Evolutionary conservation across 2,329 filamentous ascomycete species (phyloP).

Genomic region (Septoria linicola): DNA sequence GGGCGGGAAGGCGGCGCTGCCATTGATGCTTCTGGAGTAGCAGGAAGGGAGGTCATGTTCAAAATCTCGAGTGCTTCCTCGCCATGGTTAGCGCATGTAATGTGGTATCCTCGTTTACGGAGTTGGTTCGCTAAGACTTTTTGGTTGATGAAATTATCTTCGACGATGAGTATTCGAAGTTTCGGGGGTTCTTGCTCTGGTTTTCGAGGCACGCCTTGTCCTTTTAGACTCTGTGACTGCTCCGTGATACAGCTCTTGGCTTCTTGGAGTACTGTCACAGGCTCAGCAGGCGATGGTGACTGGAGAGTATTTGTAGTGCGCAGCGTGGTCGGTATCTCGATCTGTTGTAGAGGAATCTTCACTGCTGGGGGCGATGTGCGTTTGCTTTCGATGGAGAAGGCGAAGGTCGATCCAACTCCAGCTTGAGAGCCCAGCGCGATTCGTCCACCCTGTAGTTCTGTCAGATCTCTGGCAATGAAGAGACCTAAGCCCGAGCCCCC

Average conservation of each 20-base stretch:
- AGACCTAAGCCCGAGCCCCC: conserved; percentile 68
- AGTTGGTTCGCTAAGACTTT: conserved; percentile 32
- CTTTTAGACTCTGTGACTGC: not conserved
- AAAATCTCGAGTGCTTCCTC: conserved; percentile 32
- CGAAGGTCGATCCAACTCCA: conserved; percentile 63
- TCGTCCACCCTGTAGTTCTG: conserved; percentile 67
- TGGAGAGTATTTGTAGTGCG: too few species aligned
- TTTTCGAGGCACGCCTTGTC: conserved; percentile 2
- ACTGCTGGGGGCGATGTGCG: conserved; percentile 11
- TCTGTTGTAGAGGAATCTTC: not conserved
- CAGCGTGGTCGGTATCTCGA: too few species aligned
- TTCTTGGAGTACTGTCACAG: not conserved
- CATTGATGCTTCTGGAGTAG: not conserved
- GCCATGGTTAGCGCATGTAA: conserved; percentile 30
- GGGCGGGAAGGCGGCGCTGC: not conserved
- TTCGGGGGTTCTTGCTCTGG: not conserved
- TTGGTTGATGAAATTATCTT: conserved; percentile 36
- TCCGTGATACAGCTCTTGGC: not conserved
- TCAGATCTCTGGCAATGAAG: conserved; percentile 66
- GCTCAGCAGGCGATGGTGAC: not conserved
- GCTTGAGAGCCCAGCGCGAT: conserved; percentile 63
- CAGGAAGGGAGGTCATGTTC: conserved; percentile 8
- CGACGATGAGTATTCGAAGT: conserved; percentile 23
- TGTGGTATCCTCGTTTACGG: conserved; percentile 27
- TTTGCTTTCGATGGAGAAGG: conserved; percentile 56